A percentile compares a stretch with the other conserved stretches of the same genome.
Evolutionary conservation across 306 rosid species (phyloP).

Genomic region (Casuarina cunninghamiana): DNA sequence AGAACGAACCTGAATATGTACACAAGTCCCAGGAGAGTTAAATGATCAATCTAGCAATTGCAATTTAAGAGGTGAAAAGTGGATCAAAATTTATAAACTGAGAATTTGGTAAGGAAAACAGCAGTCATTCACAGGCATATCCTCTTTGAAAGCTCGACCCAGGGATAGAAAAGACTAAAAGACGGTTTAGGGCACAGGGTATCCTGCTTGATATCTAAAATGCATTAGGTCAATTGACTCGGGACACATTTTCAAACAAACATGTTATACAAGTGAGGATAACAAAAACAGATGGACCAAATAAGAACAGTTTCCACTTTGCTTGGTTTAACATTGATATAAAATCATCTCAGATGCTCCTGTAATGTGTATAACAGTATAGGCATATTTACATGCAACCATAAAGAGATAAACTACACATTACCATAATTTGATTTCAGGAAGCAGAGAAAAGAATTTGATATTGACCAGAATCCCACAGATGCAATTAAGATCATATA

Average conservation of each 20-base stretch:
- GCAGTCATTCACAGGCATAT: neutral
- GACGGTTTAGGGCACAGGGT: neutral
- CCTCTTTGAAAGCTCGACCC: neutral
- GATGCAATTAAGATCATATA: neutral
- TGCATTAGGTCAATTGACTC: neutral
- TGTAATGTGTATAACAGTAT: neutral
- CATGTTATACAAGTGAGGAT: neutral
- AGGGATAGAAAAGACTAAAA: neutral
- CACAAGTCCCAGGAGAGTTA: constrained; percentile 10
- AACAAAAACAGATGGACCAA: neutral
- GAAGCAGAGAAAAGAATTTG: neutral
- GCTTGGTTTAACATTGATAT: neutral
- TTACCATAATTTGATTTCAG: neutral
- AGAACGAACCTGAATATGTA: constrained; percentile 71
- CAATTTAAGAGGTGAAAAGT: neutral
- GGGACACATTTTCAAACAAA: too few species aligned
- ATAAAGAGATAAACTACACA: neutral
- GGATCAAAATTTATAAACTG: too few species aligned
- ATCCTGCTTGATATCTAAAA: neutral
- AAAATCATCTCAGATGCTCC: neutral
- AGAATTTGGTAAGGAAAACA: too few species aligned
- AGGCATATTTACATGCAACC: neutral
- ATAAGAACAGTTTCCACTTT: neutral
- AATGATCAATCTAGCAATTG: constrained; percentile 1
- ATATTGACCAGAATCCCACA: neutral